Conservation (phyloP, 805 yeast species). For the Candida boleticola region DNA sequence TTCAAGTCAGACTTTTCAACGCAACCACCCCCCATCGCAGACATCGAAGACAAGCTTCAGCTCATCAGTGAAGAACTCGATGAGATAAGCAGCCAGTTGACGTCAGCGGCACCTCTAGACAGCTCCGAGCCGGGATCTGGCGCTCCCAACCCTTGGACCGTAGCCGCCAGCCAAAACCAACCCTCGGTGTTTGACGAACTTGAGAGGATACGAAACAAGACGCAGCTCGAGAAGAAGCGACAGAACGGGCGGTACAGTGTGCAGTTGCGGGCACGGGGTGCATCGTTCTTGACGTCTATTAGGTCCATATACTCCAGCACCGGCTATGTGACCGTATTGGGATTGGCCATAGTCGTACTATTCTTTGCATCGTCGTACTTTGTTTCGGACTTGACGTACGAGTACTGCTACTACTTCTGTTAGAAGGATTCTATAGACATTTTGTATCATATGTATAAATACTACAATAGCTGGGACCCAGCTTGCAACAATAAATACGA, state of each 20-base stretch:
- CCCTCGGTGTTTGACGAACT: slow-evolving; percentile 4
- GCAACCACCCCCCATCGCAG: neutral
- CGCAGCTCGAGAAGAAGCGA: neutral
- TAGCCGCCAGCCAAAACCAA: neutral
- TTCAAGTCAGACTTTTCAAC: neutral
- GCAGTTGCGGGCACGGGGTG: neutral
- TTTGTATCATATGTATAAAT: slow-evolving; percentile 1
- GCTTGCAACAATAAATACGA: too few relatives aligned
- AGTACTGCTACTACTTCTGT: slow-evolving; percentile 42
- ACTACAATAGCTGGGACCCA: neutral
- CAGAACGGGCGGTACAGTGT: neutral
- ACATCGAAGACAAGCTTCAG: neutral
- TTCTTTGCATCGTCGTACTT: slow-evolving; percentile 21
- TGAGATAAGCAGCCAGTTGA: neutral
- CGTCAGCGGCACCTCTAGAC: neutral
- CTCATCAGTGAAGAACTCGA: neutral
- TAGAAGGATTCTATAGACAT: slow-evolving; percentile 10
- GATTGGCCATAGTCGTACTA: slow-evolving; percentile 4
- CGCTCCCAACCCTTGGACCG: too few relatives aligned
- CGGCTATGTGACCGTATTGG: neutral
- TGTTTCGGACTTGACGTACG: slow-evolving; percentile 32
- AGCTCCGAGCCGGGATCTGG: too few relatives aligned
- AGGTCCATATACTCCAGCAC: neutral
- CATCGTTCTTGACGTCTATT: neutral
- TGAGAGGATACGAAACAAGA: slow-evolving; percentile 2